phyloP scores from a whole-genome alignment of 495 filamentous ascomycete genomes.

The Aspergillus panamensis region DNA sequence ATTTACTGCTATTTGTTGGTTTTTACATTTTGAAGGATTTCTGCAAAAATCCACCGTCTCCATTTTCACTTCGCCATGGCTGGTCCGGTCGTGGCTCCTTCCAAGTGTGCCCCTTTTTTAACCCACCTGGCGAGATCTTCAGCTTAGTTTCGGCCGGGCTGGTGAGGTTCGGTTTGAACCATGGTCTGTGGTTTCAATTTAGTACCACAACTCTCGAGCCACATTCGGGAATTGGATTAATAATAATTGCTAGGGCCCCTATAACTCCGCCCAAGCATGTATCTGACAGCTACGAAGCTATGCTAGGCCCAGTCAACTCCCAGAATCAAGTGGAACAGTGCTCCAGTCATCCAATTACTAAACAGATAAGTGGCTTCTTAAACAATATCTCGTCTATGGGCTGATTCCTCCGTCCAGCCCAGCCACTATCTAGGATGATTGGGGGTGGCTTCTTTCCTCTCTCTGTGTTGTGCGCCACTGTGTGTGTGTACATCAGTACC shows the following conservation, averaged over 20 bases:
- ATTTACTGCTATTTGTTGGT: not conserved
- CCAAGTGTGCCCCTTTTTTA: not conserved
- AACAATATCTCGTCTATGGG: not conserved
- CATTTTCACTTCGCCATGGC: not conserved
- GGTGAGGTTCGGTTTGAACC: not conserved
- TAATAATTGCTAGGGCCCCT: not conserved
- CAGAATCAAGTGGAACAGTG: not conserved
- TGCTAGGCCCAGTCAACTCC: not conserved
- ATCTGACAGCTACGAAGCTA: not conserved
- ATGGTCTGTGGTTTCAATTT: not conserved
- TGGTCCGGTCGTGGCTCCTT: not conserved
- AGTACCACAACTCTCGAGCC: too few relatives aligned
- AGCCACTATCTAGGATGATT: not conserved
- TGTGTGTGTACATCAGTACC: too few relatives aligned
- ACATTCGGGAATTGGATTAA: not conserved
- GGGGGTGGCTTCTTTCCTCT: not conserved
- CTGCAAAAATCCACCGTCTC: not conserved
- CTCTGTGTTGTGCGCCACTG: too few relatives aligned
- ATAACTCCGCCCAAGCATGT: too few relatives aligned
- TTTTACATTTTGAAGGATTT: not conserved
- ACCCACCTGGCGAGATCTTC: not conserved
- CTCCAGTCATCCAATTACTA: not conserved
- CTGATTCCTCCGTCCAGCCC: not conserved
- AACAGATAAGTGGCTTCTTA: not conserved
- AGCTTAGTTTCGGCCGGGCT: not conserved